Evolutionary conservation across 768 basidiomycete genomes (phyloP).

Genomic region (Porphyrellus cyaneotinctus): DNA sequence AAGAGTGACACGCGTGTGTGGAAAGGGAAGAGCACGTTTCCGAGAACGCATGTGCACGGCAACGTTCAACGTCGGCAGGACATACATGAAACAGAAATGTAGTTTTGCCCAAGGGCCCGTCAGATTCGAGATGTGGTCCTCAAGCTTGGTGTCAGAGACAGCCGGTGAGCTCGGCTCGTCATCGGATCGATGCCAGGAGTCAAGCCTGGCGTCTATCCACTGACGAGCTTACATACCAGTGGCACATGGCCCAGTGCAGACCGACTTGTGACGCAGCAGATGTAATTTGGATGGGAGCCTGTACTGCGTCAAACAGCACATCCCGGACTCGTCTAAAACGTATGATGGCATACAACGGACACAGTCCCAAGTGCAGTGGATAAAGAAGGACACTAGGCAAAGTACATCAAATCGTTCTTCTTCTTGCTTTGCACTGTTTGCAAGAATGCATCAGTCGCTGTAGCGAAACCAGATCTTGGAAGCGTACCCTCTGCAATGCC

Average conservation of each 20-base stretch:
- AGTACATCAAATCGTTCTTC: constrained; percentile 97
- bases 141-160: too few relatives aligned
- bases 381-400: constrained; percentile 53
- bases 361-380: background rate
- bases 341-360: constrained; percentile 9
- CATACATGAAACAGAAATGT: too few relatives aligned
- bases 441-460: constrained; percentile 25
- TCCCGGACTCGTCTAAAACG: background rate
- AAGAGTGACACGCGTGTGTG: too few relatives aligned
- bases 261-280: background rate
- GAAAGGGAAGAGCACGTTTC: too few relatives aligned
- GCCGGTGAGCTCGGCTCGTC: too few relatives aligned
- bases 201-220: too few relatives aligned
- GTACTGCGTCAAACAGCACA: background rate
- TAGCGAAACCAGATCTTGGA: background rate
- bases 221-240: background rate
- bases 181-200: background rate
- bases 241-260: background rate
- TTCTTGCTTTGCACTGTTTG: constrained; percentile 94
- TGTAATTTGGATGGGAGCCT: background rate
- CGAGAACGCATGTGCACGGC: too few relatives aligned
- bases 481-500: constrained; percentile 82
- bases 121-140: too few relatives aligned
- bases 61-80: too few relatives aligned
- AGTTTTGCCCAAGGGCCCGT: too few relatives aligned